A percentile compares a stretch with the other conserved stretches of the same genome.
Conservation (phyloP, 257 asterid genomes). For the Salvia rosmarinus region DNA sequence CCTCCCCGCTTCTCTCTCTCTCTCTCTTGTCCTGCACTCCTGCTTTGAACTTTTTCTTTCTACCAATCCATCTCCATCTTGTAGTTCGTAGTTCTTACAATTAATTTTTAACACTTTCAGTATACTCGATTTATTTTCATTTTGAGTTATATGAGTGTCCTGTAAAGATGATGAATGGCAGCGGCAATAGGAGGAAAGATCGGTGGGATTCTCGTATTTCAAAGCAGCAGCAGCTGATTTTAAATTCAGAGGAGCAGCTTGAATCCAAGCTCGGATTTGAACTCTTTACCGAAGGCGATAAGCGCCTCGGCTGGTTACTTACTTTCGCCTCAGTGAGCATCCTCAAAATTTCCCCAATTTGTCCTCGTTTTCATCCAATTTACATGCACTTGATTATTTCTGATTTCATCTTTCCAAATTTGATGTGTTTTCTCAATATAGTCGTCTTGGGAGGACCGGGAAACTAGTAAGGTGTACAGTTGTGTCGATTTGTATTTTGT, state of each 20-base stretch:
- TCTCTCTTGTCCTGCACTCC: not conserved
- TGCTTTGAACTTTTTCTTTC: not conserved
- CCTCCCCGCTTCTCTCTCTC: not conserved
- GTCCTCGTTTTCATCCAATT: slow-evolving; percentile 10
- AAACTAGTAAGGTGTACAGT: slow-evolving; percentile 77
- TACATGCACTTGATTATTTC: not conserved
- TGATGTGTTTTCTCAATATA: slow-evolving; percentile 27
- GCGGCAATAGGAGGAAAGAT: slow-evolving; percentile 70
- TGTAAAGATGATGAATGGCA: slow-evolving; percentile 52
- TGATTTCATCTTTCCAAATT: not conserved
- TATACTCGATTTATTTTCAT: not conserved
- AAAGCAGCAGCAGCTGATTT: slow-evolving; percentile 79
- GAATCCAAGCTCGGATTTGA: too few species aligned
- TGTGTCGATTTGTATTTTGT: slow-evolving; percentile 94
- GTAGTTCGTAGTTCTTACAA: too few species aligned
- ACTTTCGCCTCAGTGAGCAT: slow-evolving; percentile 73
- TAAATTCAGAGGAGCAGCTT: slow-evolving; percentile 88
- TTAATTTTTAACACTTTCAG: too few species aligned
- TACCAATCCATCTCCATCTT: slow-evolving; percentile 10
- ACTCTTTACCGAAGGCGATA: slow-evolving; percentile 92
- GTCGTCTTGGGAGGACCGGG: slow-evolving; percentile 97
- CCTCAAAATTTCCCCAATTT: not conserved
- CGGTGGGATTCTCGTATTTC: slow-evolving; percentile 73
- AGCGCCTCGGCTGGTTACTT: slow-evolving; percentile 97
- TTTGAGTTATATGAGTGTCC: not conserved